phyloP scores from a whole-genome alignment of 805 yeast genomes.

The Groenewaldozyma tartarivorans region DNA sequence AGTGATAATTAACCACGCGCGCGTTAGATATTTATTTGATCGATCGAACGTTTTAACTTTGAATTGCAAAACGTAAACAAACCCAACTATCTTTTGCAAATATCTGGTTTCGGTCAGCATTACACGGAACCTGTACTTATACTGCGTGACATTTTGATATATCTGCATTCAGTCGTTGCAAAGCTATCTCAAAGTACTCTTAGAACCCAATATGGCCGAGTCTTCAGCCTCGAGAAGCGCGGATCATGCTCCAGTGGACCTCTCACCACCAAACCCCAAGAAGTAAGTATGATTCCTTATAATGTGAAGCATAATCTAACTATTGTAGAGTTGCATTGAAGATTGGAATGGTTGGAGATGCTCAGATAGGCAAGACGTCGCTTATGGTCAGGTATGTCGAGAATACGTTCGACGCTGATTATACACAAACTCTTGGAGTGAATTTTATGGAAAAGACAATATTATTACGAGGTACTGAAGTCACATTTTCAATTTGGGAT shows the following conservation, averaged over 20 bases:
- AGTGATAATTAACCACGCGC: too few species aligned
- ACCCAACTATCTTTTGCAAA: too few species aligned
- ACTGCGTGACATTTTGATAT: too few species aligned
- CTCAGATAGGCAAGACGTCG: slow-evolving; percentile 93
- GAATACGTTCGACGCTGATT: slow-evolving; percentile 82
- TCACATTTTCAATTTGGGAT: slow-evolving; percentile 91
- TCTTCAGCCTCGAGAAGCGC: too few species aligned
- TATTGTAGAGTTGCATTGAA: slow-evolving; percentile 38
- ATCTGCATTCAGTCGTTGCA: too few species aligned
- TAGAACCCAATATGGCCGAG: too few species aligned
- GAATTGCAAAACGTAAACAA: too few species aligned
- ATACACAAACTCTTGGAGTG: slow-evolving; percentile 90
- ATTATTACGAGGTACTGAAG: slow-evolving; percentile 73
- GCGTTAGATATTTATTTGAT: too few species aligned
- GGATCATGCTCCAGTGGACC: background rate
- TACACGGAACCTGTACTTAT: too few species aligned
- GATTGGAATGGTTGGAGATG: slow-evolving; percentile 91
- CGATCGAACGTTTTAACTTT: too few species aligned
- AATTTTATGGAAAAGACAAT: slow-evolving; percentile 89
- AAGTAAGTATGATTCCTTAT: background rate
- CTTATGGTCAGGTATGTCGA: slow-evolving; percentile 97
- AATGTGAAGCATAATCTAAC: background rate
- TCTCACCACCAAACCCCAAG: background rate
- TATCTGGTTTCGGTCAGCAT: too few species aligned
- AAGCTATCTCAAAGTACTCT: too few species aligned